These are phyloP conservation scores for Poa annua DNA, from an alignment of 176 grass and related monocot species.

Conservation along the genomic window DNA sequence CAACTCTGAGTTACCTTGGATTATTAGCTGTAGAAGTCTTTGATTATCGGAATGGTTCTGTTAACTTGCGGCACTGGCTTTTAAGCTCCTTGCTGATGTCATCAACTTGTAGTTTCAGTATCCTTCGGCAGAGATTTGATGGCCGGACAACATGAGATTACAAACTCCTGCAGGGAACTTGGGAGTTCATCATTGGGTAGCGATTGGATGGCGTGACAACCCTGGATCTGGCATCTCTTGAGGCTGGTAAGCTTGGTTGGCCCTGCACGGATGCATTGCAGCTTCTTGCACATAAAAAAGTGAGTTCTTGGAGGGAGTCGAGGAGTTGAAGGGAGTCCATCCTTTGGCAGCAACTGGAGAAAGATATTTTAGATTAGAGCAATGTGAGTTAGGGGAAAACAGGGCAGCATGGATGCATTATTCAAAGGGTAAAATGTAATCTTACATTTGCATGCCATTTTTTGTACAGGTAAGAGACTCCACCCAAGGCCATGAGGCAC, in stretches of 20 bases:
- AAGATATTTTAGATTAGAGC: too few species aligned
- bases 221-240: neutral
- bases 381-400: neutral
- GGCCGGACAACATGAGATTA: rapidly evolving
- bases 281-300: too few species aligned
- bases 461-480: neutral
- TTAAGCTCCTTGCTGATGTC: neutral
- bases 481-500: neutral
- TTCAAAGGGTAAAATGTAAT: neutral
- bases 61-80: neutral
- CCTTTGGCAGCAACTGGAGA: too few species aligned
- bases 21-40: neutral
- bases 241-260: neutral
- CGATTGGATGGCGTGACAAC: too few species aligned
- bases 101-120: rapidly evolving
- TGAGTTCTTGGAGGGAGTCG: too few species aligned
- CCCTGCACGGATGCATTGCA: neutral
- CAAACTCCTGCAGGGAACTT: neutral
- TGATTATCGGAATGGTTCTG: neutral
- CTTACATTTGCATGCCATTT: neutral
- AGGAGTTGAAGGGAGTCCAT: too few species aligned
- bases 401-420: neutral
- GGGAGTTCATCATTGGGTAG: neutral
- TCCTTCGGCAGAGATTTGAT: slow-evolving; percentile 11
- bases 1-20: neutral